These are phyloP conservation scores for Dictyostelium discoideum DNA, from an alignment of 78 protist species.

Conservation along the genomic window DNA sequence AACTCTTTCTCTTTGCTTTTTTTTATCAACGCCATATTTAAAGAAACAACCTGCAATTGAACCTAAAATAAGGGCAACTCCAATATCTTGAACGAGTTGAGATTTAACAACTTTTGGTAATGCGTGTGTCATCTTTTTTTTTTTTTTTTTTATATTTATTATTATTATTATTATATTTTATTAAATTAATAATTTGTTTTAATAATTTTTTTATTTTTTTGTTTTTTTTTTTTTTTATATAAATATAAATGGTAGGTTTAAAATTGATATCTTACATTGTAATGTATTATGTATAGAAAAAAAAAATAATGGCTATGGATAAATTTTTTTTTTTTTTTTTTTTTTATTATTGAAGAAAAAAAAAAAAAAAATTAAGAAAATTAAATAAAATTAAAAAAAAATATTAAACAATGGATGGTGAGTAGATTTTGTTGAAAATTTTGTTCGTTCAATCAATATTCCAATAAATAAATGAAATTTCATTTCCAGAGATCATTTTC, in stretches of 20 bases:
- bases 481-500: not conserved
- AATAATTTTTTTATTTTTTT: not conserved
- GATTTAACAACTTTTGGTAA: conserved; percentile 28
- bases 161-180: not conserved
- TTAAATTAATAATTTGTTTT: not conserved
- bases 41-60: not conserved
- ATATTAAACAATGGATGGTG: no score
- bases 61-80: conserved; percentile 21
- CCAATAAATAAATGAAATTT: not conserved
- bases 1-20: not conserved
- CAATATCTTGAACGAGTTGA: conserved; percentile 47
- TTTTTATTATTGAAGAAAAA: no score
- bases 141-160: not conserved
- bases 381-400: no score
- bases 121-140: not conserved
- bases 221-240: not conserved
- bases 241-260: no score
- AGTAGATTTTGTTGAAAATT: not conserved
- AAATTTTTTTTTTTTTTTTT: no score
- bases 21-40: not conserved
- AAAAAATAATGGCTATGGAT: no score
- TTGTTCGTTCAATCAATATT: not conserved
- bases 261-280: no score
- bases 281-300: no score
- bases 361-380: no score